phyloP scores from a whole-genome alignment of 1,284 basidiomycete species.

The Coniophora puteana region DNA sequence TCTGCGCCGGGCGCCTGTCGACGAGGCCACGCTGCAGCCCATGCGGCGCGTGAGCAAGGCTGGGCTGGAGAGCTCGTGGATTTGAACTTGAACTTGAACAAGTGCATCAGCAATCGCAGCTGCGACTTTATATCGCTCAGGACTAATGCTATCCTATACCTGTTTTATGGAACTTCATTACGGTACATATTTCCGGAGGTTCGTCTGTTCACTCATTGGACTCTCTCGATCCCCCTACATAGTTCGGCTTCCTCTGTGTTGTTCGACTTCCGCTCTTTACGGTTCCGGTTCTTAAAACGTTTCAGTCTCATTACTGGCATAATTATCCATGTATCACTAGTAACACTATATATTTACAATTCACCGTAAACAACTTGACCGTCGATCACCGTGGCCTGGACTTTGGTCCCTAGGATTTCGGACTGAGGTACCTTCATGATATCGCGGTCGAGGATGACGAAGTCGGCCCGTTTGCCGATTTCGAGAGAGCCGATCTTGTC shows the following conservation, averaged over 20 bases:
- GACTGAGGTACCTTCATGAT: conserved; percentile 63
- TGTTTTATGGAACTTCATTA: not conserved
- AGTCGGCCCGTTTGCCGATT: conserved; percentile 81
- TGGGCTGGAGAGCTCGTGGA: conserved; percentile 74
- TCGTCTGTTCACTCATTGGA: no score
- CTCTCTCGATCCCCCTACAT: no score
- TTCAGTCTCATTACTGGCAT: not conserved
- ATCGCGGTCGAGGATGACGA: conserved; percentile 77
- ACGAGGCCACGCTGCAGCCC: conserved; percentile 83
- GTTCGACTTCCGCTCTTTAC: not conserved
- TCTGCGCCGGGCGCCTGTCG: conserved; percentile 78
- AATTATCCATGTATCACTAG: no score
- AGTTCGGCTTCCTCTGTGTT: no score
- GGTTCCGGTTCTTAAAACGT: not conserved
- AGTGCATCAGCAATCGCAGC: not conserved
- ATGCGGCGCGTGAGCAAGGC: conserved; percentile 86
- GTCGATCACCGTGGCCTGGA: conserved; percentile 67
- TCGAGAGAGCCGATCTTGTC: conserved; percentile 63
- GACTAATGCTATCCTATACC: no score
- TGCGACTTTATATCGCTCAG: not conserved
- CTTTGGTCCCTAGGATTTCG: conserved; percentile 55
- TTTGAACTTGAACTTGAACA: not conserved
- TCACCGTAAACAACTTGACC: conserved; percentile 68
- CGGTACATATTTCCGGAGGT: not conserved
- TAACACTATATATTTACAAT: conserved; percentile 21